Evolutionary conservation across 148 eudicot species (phyloP), one percentile per base, ranked within the genome.

Genomic region (Oxyria digyna): DNA sequence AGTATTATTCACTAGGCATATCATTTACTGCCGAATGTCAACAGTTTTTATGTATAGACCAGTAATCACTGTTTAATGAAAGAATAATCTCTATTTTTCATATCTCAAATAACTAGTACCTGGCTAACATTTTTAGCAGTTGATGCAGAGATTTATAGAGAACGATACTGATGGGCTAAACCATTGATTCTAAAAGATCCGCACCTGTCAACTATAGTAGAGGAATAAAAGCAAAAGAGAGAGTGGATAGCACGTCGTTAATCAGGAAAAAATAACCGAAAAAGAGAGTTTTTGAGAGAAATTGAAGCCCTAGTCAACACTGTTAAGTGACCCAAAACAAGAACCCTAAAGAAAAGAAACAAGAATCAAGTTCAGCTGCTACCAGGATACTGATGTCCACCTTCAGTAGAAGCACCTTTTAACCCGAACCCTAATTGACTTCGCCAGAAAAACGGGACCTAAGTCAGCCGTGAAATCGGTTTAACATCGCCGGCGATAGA

Each of bases 261-360:
- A 24, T 54, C 31, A 54, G 32, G 4, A 23, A 23, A 54, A 11
- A 26, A 24, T 14, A 52, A 52, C 29, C 59, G 6, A 45, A 15
- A 17, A 4, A 13, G 57, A 27, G 29, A 55, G 32, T 55, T 31
- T 55, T 31, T 20, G 32, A 55, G n/a, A 18, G 57, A 1, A 6
- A 26, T 59, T 15, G 6, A 27, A 55, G 37, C 37, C 65, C 37
- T 29, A 31, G 37, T 59, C 65, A 59, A 59, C 35, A 59, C 38
- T 27, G 35, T 59, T 6, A 29, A 59, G 37, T 15, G 15, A 59
- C 23, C 14, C 9, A 31, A 57, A n/a, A 29, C 38, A n/a, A 31
- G 14, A 59, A 59, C 38, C 65, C 65, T 59, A 59, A n/a, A 35
- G n/a, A n/a, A 59, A 59, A 29, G 64, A 57, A 27, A 14, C 35